These are phyloP conservation scores for Scytalidium sp. DNA, from an alignment of 2,329 filamentous ascomycete species.

Conservation along the genomic window DNA sequence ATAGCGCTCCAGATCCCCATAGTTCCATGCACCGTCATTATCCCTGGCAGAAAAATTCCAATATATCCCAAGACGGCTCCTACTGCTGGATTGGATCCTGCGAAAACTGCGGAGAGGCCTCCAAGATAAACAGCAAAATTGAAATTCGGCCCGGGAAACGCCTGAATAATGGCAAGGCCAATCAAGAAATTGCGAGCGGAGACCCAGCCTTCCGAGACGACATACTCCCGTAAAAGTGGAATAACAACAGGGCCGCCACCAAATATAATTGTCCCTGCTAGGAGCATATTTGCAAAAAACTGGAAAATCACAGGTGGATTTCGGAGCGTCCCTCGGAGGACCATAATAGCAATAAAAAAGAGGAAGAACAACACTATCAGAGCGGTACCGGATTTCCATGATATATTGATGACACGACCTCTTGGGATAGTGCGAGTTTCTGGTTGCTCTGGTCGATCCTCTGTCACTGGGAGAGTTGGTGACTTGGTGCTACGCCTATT, in stretches of 20 bases:
- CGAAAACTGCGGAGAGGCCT: slow-evolving; percentile 39
- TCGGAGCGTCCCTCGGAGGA: slow-evolving; percentile 41
- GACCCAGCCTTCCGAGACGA: slow-evolving; percentile 70
- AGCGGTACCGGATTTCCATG: slow-evolving; percentile 40
- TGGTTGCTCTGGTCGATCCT: not conserved
- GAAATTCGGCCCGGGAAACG: slow-evolving; percentile 63
- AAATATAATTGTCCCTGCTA: slow-evolving; percentile 58
- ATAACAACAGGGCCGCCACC: slow-evolving; percentile 65
- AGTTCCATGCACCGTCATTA: slow-evolving; percentile 46
- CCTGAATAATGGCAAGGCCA: slow-evolving; percentile 68
- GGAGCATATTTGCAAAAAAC: slow-evolving; percentile 70
- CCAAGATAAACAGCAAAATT: slow-evolving; percentile 60
- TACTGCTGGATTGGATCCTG: slow-evolving; percentile 18
- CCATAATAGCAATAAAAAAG: slow-evolving; percentile 56
- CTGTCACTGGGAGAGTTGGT: not conserved
- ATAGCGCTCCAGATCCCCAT: slow-evolving; percentile 54
- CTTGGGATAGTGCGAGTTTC: slow-evolving; percentile 9
- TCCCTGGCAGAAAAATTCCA: slow-evolving; percentile 50
- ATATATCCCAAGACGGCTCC: slow-evolving; percentile 51
- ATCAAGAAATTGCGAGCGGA: slow-evolving; percentile 68
- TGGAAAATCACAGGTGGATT: slow-evolving; percentile 44
- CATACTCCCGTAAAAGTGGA: slow-evolving; percentile 56
- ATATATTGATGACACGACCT: slow-evolving; percentile 33
- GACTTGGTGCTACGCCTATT: not conserved
- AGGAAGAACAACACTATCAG: slow-evolving; percentile 48